Evolutionary conservation across 495 filamentous ascomycete species (phyloP).

Genomic region (Pseudotulostoma volvatum): DNA sequence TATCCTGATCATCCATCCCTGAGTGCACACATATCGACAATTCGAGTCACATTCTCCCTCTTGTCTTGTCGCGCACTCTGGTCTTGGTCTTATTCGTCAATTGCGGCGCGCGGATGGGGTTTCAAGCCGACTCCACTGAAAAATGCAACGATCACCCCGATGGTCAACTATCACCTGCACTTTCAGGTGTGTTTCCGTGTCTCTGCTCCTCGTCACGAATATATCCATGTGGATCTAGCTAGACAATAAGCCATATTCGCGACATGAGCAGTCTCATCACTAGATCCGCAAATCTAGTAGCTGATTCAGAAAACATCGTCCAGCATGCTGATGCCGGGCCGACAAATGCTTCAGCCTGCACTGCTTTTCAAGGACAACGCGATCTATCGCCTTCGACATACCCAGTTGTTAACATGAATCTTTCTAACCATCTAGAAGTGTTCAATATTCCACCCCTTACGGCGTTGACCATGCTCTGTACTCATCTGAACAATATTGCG

Average conservation of each 20-base stretch:
- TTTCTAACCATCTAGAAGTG: conserved; percentile 31
- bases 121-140: conserved; percentile 2
- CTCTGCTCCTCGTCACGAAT: neutral
- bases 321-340: neutral
- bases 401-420: neutral
- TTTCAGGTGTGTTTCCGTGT: conserved; percentile 11
- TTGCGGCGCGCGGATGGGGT: neutral
- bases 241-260: neutral
- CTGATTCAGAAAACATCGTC: neutral
- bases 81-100: neutral
- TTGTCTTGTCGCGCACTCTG: neutral
- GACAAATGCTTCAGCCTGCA: neutral
- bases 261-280: conserved; percentile 12
- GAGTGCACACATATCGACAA: too few species aligned
- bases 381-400: neutral
- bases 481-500: conserved; percentile 57
- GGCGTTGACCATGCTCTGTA: conserved; percentile 64
- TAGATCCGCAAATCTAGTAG: conserved; percentile 6
- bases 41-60: neutral
- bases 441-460: conserved; percentile 53
- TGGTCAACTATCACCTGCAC: conserved; percentile 17
- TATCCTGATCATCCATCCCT: too few species aligned
- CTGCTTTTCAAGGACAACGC: neutral
- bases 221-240: neutral
- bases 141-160: conserved; percentile 21